Base-by-base conservation (phyloP, 768 basidiomycete species). In the Gymnopilus junonius region DNA sequence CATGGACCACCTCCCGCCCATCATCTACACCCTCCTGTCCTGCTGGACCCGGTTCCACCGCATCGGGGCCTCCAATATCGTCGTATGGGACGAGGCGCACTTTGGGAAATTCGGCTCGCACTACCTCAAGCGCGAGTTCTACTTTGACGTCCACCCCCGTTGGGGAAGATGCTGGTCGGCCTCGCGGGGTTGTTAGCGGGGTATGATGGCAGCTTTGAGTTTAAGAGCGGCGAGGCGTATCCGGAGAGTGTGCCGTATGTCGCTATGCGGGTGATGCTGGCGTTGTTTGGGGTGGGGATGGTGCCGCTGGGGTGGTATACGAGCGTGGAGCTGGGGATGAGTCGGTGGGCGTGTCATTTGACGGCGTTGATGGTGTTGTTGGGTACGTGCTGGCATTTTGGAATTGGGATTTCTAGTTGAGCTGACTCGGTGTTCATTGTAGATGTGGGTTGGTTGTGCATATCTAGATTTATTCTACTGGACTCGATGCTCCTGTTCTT, bases 401-500 rank as follows among this genome's bases (percentile, higher is more conserved):
- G n/a, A n/a, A n/a, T n/a, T n/a, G n/a, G n/a, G n/a, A n/a, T 56
- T 32, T 60, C 54, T 57, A 20, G 57, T 3, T 64, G 25, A 35
- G 58, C 37, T 65, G n/a, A n/a, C n/a, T n/a, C n/a, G n/a, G n/a
- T n/a, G n/a, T n/a, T n/a, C n/a, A n/a, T n/a, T n/a, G 15, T 4
- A 97, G 97, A 99, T 77, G 88, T 98, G 64, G 96, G 92, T 64
- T 99, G 96, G 97, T 76, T 99, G 46, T 92, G 90, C 69, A 99
- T 99, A 73, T 97, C 95, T 29, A 89, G 97, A 25, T 99, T 99
- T 75, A 95, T 99, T 77, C 88, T 99, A 37, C 83, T 99, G 70
- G 97, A 99, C 75, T 95, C 97, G 21, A 97, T 99, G 94, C 81
- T 99, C n/a, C 81, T 99, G 34, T 97, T 97, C 84, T 99, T 99